phyloP scores from a whole-genome alignment of 306 rosid species.

The Cyamopsis tetragonoloba region DNA sequence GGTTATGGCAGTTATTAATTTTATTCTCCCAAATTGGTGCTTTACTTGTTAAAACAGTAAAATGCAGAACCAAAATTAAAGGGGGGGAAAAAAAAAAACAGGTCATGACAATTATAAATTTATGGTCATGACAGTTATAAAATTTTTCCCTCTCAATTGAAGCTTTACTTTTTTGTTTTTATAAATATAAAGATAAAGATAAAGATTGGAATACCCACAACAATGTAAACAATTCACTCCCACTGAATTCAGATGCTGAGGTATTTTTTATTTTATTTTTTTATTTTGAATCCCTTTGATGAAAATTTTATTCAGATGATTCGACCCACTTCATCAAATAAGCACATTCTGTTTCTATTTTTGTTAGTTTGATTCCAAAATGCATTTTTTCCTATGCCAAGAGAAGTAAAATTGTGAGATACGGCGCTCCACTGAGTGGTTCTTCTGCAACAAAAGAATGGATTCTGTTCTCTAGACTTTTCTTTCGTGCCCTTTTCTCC shows the following conservation, averaged over 20 bases:
- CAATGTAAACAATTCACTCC: constrained; percentile 14
- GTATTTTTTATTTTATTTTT: background rate
- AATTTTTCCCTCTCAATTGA: too few relatives aligned
- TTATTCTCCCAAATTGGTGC: too few relatives aligned
- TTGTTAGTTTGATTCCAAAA: constrained; percentile 18
- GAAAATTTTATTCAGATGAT: background rate
- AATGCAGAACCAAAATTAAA: too few relatives aligned
- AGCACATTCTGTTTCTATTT: constrained; percentile 23
- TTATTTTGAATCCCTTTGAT: too few relatives aligned
- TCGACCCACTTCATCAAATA: constrained; percentile 15
- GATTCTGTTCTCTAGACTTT: background rate
- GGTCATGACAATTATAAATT: too few relatives aligned
- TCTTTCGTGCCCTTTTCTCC: background rate
- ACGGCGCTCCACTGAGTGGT: constrained; percentile 12
- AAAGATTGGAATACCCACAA: constrained; percentile 19
- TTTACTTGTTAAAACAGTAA: too few relatives aligned
- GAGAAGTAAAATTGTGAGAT: constrained; percentile 16
- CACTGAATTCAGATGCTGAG: constrained; percentile 35
- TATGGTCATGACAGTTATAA: too few relatives aligned
- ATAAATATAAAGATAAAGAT: too few relatives aligned
- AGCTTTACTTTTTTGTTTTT: too few relatives aligned
- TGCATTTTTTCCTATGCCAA: background rate
- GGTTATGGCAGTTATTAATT: too few relatives aligned
- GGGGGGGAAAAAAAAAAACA: too few relatives aligned
- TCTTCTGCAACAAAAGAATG: constrained; percentile 26